Percentiles rank a stretch among this genome's conserved stretches.
These are phyloP conservation scores for Fusarium xylarioides DNA, from an alignment of 2,329 filamentous ascomycete genomes.

Conservation along the genomic window DNA sequence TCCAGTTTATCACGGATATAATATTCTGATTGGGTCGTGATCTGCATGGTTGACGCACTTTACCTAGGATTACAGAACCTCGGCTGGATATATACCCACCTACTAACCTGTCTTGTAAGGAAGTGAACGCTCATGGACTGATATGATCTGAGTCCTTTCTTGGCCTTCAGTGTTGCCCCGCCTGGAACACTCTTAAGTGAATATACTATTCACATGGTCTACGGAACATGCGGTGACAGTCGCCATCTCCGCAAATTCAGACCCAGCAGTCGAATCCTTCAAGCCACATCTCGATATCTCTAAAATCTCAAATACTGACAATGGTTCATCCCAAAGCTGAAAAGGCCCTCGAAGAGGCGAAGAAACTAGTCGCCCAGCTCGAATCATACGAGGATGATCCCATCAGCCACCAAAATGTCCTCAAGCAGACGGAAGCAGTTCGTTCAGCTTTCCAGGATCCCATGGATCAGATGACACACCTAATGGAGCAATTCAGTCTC, in stretches of 20 bases:
- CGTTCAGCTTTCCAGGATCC: conserved; percentile 41
- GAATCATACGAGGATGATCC: conserved; percentile 40
- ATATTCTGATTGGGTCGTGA: background rate
- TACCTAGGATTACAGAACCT: background rate
- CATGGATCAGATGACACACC: conserved; percentile 39
- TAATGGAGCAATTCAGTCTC: conserved; percentile 37
- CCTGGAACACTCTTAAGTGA: conserved; percentile 3
- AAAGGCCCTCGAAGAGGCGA: conserved; percentile 42
- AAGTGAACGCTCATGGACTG: background rate
- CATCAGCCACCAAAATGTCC: conserved; percentile 32
- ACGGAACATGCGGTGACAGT: background rate
- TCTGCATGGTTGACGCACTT: background rate
- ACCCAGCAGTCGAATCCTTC: background rate
- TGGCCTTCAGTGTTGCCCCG: conserved; percentile 11
- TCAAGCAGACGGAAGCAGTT: conserved; percentile 39
- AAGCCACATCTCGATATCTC: background rate
- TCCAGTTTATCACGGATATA: background rate
- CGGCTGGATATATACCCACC: background rate
- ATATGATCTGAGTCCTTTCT: background rate
- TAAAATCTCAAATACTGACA: no score
- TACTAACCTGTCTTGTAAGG: background rate
- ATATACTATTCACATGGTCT: conserved; percentile 1
- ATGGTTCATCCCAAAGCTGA: conserved; percentile 39
- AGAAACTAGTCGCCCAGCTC: conserved; percentile 39
- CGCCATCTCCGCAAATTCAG: background rate